These are phyloP conservation scores for Verticillium klebahnii DNA, from an alignment of 2,329 filamentous ascomycete genomes.

Conservation along the genomic window DNA sequence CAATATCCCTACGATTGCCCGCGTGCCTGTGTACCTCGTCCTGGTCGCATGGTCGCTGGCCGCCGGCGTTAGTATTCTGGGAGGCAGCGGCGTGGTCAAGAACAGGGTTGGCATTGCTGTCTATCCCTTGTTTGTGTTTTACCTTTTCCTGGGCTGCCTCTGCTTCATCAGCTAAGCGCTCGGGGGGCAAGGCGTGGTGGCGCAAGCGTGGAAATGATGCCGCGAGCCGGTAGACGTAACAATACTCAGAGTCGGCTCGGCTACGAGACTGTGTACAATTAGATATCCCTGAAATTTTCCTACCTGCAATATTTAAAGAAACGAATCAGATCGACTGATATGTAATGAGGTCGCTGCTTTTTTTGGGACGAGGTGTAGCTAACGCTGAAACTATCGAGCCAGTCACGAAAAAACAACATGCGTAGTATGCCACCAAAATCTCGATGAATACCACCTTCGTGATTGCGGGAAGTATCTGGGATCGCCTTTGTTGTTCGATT, in stretches of 20 bases:
- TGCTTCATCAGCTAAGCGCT: constrained; percentile 87
- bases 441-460: too few species aligned
- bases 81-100: constrained; percentile 91
- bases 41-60: constrained; percentile 90
- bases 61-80: constrained; percentile 91
- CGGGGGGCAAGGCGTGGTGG: neutral
- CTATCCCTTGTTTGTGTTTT: constrained; percentile 93
- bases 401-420: neutral
- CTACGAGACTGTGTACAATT: constrained; percentile 4
- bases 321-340: neutral
- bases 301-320: neutral
- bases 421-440: too few species aligned
- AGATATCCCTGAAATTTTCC: constrained; percentile 4
- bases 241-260: neutral
- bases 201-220: neutral
- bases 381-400: neutral
- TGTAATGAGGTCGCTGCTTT: neutral
- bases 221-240: neutral
- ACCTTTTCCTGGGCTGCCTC: constrained; percentile 84
- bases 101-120: constrained; percentile 92
- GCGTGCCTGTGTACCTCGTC: constrained; percentile 86
- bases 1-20: constrained; percentile 69
- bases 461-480: neutral
- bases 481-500: neutral
- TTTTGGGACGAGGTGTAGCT: neutral